Percentiles rank a stretch among this genome's conserved stretches.
Conservation (phyloP, 1,284 basidiomycete genomes). For the Melampsora americana region DNA sequence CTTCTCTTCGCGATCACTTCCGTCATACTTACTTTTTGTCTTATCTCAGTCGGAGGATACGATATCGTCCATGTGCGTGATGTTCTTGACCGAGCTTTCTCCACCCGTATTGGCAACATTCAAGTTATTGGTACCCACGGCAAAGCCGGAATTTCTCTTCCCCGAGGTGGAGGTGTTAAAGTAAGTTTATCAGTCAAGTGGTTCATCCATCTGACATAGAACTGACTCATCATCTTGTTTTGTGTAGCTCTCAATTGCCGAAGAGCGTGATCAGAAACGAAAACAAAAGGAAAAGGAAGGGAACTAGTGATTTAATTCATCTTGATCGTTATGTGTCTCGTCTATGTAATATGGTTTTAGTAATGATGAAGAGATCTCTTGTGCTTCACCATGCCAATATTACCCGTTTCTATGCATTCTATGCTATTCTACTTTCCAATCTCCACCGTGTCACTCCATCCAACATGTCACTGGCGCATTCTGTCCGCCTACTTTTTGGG, state of each 20-base stretch:
- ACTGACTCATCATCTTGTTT: background rate
- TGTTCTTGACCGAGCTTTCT: constrained; percentile 76
- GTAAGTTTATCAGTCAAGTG: background rate
- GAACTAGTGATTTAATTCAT: background rate
- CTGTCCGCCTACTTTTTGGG: no score
- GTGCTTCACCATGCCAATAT: no score
- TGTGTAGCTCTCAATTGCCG: constrained; percentile 58
- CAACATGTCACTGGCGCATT: no score
- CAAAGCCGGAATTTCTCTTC: constrained; percentile 96
- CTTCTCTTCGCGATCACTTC: background rate
- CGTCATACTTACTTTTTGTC: background rate
- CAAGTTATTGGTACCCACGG: constrained; percentile 93
- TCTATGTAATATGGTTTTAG: no score
- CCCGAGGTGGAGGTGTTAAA: constrained; percentile 96
- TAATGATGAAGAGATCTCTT: no score
- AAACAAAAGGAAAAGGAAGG: constrained; percentile 48
- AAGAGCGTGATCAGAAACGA: constrained; percentile 55
- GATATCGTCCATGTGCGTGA: constrained; percentile 75
- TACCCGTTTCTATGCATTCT: no score
- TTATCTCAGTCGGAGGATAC: constrained; percentile 34
- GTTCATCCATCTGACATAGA: background rate
- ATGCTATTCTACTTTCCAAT: no score
- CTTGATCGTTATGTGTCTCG: no score
- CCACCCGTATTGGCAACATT: constrained; percentile 81
- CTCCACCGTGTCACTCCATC: no score